Evolutionary conservation across 495 filamentous ascomycete species (phyloP).

Genomic region (Daldinia caldariorum): DNA sequence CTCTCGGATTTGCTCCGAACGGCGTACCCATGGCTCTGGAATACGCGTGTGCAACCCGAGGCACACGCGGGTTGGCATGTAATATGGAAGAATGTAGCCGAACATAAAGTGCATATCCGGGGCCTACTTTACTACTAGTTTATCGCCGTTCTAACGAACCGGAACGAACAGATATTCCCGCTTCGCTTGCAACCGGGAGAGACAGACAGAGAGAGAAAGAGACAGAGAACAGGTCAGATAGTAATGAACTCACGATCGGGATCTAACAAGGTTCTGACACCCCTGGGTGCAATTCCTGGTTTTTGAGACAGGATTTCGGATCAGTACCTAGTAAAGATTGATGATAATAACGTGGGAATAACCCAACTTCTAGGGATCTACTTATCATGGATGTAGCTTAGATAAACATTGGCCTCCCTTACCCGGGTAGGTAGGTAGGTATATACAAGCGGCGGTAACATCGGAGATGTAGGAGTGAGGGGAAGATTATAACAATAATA

Average conservation of each 20-base stretch:
- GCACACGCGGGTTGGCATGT: background rate
- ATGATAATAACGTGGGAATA: background rate
- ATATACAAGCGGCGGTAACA: background rate
- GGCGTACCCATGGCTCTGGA: constrained; percentile 26
- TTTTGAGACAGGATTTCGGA: too few species aligned
- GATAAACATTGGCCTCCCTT: too few species aligned
- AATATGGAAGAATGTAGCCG: constrained; percentile 20
- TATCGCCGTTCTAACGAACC: background rate
- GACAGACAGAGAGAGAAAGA: too few species aligned
- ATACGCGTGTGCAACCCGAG: constrained; percentile 14
- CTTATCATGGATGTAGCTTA: too few species aligned
- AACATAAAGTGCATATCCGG: background rate
- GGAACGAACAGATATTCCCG: too few species aligned
- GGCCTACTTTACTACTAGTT: background rate
- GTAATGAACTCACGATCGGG: background rate
- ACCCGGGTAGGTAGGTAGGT: background rate
- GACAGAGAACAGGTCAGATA: too few species aligned
- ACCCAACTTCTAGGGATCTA: too few species aligned
- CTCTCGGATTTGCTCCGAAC: background rate
- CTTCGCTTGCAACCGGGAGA: background rate
- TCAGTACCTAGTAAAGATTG: background rate
- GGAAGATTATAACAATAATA: background rate
- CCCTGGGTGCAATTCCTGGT: background rate
- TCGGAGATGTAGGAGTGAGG: background rate
- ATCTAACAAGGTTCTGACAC: constrained; percentile 14